Conservation (phyloP, 2,329 filamentous ascomycete species). For the Alternaria infectoria region DNA sequence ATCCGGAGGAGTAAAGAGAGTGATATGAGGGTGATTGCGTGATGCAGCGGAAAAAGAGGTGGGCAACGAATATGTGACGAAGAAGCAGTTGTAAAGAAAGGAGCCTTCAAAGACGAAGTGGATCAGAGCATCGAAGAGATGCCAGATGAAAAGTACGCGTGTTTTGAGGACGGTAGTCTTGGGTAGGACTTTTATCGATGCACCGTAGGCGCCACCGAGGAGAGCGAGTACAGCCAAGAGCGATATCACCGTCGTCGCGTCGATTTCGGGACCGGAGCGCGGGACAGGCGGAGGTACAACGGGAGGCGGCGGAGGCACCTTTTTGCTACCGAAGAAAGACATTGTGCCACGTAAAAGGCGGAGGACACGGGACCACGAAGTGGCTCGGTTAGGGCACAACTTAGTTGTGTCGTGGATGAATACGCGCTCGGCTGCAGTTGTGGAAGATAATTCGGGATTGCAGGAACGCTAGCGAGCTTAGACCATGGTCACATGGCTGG, state of each 20-base stretch:
- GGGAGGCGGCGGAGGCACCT: conserved; percentile 61
- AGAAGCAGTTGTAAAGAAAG: conserved; percentile 95
- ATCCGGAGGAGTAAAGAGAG: conserved; percentile 53
- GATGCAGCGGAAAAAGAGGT: conserved; percentile 41
- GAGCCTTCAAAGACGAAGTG: conserved; percentile 90
- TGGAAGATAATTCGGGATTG: conserved; percentile 24
- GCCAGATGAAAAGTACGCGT: conserved; percentile 90
- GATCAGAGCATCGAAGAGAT: conserved; percentile 88
- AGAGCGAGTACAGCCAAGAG: conserved; percentile 61
- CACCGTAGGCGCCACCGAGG: conserved; percentile 59
- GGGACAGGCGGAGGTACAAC: conserved; percentile 59
- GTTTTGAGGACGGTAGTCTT: conserved; percentile 60
- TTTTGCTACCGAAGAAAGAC: conserved; percentile 32
- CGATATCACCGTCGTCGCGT: conserved; percentile 61
- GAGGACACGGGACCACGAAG: conserved; percentile 1
- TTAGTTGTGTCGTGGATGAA: conserved; percentile 12
- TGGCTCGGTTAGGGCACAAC: conserved; percentile 11
- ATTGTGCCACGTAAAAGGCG: conserved; percentile 9
- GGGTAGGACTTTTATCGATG: conserved; percentile 60
- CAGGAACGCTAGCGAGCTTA: conserved; percentile 8
- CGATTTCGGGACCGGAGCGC: conserved; percentile 55
- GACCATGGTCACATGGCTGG: conserved; percentile 32
- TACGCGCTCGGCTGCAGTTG: conserved; percentile 13
- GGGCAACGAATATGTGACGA: conserved; percentile 62
- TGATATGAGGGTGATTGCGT: conserved; percentile 39